Evolutionary conservation across 768 basidiomycete genomes (phyloP).

Genomic region (Obba rivulosa): DNA sequence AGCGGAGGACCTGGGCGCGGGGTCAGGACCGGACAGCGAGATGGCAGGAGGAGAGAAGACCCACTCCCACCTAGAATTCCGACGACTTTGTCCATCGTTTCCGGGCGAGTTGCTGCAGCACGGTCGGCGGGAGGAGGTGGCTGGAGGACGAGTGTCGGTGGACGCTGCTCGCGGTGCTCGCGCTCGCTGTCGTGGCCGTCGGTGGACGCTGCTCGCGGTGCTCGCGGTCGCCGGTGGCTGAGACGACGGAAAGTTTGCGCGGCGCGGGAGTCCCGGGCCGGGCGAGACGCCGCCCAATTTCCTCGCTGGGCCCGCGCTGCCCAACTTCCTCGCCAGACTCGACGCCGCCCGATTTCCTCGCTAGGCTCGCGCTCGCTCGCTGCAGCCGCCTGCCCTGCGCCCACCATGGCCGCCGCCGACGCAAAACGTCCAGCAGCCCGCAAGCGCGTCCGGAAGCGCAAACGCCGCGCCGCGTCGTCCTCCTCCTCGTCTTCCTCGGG

Average conservation of each 20-base stretch:
- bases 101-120: too few species aligned
- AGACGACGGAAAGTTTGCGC: neutral
- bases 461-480: constrained; percentile 26
- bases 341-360: neutral
- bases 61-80: constrained; percentile 35
- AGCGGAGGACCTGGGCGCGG: neutral
- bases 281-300: neutral
- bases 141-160: too few species aligned
- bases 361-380: neutral
- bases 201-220: too few species aligned
- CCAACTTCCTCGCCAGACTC: too few species aligned
- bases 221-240: too few species aligned
- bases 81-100: constrained; percentile 24
- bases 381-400: neutral
- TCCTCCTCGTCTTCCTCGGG: constrained; percentile 21
- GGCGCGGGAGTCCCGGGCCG: constrained; percentile 3
- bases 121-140: too few species aligned
- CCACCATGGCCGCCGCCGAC: constrained; percentile 9
- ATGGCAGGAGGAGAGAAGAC: constrained; percentile 10
- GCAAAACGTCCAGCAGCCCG: constrained; percentile 18
- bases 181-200: too few species aligned
- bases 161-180: too few species aligned
- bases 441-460: constrained; percentile 30
- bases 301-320: neutral
- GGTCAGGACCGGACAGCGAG: too few species aligned